A percentile compares a stretch with the other conserved stretches of the same genome.
Conservation (phyloP, 306 rosid species). For the Quercus bicolor region DNA sequence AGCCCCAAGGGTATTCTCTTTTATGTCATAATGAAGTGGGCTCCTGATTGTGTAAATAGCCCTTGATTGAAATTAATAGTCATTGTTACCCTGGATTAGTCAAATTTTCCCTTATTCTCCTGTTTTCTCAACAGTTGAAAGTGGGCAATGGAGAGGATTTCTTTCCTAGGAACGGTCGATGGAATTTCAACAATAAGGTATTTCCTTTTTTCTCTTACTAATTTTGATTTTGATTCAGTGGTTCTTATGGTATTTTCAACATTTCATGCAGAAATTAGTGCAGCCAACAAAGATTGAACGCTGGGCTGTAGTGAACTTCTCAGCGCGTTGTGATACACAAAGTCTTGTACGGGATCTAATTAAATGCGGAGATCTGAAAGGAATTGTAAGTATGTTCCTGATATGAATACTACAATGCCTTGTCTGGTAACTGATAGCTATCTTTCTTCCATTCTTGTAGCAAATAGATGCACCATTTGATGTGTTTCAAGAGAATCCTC, state of each 20-base stretch:
- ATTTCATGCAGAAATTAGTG: constrained; percentile 51
- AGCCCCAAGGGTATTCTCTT: constrained; percentile 65
- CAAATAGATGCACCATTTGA: constrained; percentile 45
- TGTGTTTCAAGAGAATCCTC: constrained; percentile 59
- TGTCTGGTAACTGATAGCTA: not conserved
- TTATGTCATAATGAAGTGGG: not conserved
- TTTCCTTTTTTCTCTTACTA: not conserved
- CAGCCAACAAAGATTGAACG: constrained; percentile 50
- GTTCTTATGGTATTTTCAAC: not conserved
- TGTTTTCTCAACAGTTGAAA: constrained; percentile 46
- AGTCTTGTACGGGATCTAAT: constrained; percentile 61
- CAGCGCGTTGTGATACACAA: constrained; percentile 69
- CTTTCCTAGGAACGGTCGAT: constrained; percentile 79
- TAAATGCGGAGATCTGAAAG: constrained; percentile 69
- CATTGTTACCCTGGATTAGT: not conserved
- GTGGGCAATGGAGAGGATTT: constrained; percentile 85
- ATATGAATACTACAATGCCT: not conserved
- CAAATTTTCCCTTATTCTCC: not conserved
- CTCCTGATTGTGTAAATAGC: not conserved
- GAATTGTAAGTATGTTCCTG: constrained; percentile 57
- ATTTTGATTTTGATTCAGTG: not conserved
- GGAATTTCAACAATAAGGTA: constrained; percentile 94
- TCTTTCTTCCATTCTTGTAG: constrained; percentile 32
- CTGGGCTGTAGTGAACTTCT: constrained; percentile 88
- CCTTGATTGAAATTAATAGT: not conserved